phyloP scores from a whole-genome alignment of 768 basidiomycete genomes.

The Kondoa malvinella region DNA sequence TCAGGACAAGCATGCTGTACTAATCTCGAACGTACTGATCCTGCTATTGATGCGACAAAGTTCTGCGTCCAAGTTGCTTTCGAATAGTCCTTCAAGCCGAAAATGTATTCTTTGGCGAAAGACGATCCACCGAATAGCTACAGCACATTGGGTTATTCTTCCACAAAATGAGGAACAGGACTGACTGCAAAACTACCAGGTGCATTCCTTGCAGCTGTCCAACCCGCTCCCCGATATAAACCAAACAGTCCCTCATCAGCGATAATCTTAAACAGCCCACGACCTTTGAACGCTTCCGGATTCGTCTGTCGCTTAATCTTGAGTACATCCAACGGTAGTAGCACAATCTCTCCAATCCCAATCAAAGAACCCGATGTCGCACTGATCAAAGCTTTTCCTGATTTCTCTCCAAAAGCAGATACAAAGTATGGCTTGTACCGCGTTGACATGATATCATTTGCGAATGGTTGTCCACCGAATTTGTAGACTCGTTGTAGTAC shows the following conservation, averaged over 20 bases:
- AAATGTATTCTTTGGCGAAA: slow-evolving; percentile 77
- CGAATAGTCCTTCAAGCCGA: slow-evolving; percentile 74
- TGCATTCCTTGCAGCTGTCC: slow-evolving; percentile 88
- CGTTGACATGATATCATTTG: slow-evolving; percentile 72
- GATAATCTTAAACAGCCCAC: slow-evolving; percentile 74
- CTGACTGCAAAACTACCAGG: slow-evolving; percentile 85
- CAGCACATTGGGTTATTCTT: neutral
- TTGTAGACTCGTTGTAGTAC: slow-evolving; percentile 39
- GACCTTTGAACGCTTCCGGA: slow-evolving; percentile 91
- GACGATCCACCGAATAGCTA: slow-evolving; percentile 96
- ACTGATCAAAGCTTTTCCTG: slow-evolving; percentile 90
- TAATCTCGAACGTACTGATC: slow-evolving; percentile 38
- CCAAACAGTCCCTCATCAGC: slow-evolving; percentile 66
- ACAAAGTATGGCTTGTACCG: slow-evolving; percentile 69
- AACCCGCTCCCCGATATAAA: slow-evolving; percentile 94
- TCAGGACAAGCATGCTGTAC: neutral
- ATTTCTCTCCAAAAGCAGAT: slow-evolving; percentile 74
- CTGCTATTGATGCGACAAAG: slow-evolving; percentile 84
- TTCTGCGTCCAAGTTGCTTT: slow-evolving; percentile 95
- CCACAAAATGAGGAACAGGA: slow-evolving; percentile 10
- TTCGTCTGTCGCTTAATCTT: slow-evolving; percentile 97
- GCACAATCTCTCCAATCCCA: slow-evolving; percentile 89
- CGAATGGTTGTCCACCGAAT: slow-evolving; percentile 96
- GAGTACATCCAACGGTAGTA: slow-evolving; percentile 88
- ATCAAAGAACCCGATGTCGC: slow-evolving; percentile 68